These are phyloP conservation scores for Codiaeum variegatum DNA, from an alignment of 441 rosid species.

Conservation along the genomic window DNA sequence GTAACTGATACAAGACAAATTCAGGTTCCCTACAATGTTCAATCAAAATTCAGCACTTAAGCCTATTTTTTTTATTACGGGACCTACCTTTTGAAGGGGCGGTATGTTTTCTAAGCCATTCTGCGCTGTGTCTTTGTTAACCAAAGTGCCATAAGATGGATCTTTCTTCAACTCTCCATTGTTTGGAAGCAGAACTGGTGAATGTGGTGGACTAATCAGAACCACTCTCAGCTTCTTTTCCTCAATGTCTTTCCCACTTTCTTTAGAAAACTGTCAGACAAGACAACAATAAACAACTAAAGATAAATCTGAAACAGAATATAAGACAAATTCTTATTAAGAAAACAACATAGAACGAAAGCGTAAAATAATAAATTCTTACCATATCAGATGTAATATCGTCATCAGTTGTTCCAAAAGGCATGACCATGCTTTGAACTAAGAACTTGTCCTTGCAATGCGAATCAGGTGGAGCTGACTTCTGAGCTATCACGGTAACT, in stretches of 20 bases:
- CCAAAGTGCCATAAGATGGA: conserved; percentile 20
- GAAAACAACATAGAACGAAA: conserved; percentile 5
- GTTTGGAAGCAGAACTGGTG: conserved; percentile 35
- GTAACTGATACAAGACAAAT: conserved; percentile 24
- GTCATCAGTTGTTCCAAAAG: conserved; percentile 37
- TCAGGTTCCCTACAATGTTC: neutral
- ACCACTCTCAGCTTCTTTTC: conserved; percentile 48
- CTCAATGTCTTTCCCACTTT: conserved; percentile 37
- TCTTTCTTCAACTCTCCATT: conserved; percentile 43
- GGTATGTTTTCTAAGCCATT: conserved; percentile 45
- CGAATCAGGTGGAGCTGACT: conserved; percentile 39
- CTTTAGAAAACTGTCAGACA: conserved; percentile 41
- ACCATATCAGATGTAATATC: conserved; percentile 41
- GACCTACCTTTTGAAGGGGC: conserved; percentile 38
- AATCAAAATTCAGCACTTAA: neutral
- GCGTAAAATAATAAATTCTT: neutral
- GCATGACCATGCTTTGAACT: conserved; percentile 43
- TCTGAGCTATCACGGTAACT: conserved; percentile 58
- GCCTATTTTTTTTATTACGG: neutral
- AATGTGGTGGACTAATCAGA: conserved; percentile 33
- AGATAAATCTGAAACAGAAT: neutral
- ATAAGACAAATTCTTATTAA: neutral
- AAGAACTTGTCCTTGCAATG: conserved; percentile 57
- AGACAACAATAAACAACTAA: neutral
- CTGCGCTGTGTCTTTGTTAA: conserved; percentile 18